These are phyloP conservation scores for Cyphellophora europaea DNA, from an alignment of 2,329 filamentous ascomycete species.

Conservation along the genomic window DNA sequence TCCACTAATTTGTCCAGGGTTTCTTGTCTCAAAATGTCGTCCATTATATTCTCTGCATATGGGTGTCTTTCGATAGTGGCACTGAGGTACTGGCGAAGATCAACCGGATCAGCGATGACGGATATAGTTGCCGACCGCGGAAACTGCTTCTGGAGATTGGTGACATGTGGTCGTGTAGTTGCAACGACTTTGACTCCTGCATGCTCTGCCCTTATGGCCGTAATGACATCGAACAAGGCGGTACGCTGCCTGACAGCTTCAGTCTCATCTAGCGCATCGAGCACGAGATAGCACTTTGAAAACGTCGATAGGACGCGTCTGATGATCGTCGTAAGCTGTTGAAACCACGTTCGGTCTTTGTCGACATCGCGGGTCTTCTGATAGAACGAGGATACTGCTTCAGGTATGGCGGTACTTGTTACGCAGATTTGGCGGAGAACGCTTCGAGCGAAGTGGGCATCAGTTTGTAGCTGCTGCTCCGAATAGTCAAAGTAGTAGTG, in stretches of 20 bases:
- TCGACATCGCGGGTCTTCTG: conserved; percentile 13
- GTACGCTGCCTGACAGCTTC: conserved; percentile 12
- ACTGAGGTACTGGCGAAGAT: conserved; percentile 18
- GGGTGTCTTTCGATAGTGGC: conserved; percentile 16
- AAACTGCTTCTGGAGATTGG: conserved; percentile 7
- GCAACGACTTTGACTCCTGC: conserved; percentile 13
- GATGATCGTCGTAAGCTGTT: conserved; percentile 14
- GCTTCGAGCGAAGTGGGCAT: conserved; percentile 15
- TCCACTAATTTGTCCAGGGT: conserved; percentile 18
- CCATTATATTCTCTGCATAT: conserved; percentile 16
- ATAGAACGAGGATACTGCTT: conserved; percentile 19
- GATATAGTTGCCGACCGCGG: conserved; percentile 10
- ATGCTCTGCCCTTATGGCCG: conserved; percentile 8
- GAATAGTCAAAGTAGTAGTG: conserved; percentile 24
- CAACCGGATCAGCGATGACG: conserved; percentile 12
- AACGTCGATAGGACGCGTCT: conserved; percentile 13
- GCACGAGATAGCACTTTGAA: conserved; percentile 15
- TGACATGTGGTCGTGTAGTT: conserved; percentile 16
- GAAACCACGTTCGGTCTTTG: conserved; percentile 15
- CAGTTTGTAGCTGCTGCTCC: conserved; percentile 18
- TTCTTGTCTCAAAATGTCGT: conserved; percentile 16
- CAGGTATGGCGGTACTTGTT: conserved; percentile 13
- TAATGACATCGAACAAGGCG: conserved; percentile 14
- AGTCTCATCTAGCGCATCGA: conserved; percentile 22
- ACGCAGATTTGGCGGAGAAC: conserved; percentile 20